Conservation (phyloP, 1,139 yeast genomes). For the Yamadazyma sp. region DNA sequence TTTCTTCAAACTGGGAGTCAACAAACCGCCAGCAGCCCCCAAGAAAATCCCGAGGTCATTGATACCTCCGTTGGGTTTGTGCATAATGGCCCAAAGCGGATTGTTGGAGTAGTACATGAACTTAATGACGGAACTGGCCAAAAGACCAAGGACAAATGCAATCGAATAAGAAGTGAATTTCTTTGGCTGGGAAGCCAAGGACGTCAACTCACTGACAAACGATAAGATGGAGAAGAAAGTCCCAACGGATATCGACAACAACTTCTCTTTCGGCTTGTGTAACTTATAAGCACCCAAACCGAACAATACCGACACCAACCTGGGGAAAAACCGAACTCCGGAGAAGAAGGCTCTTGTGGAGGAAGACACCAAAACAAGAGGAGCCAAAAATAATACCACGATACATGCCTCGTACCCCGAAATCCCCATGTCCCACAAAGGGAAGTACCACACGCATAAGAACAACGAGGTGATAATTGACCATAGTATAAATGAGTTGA, state of each 20-base stretch:
- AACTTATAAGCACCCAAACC: slow-evolving; percentile 79
- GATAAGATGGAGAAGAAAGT: slow-evolving; percentile 63
- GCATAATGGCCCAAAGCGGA: slow-evolving; percentile 96
- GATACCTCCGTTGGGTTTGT: slow-evolving; percentile 81
- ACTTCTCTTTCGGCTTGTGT: slow-evolving; percentile 65
- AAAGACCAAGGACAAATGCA: slow-evolving; percentile 70
- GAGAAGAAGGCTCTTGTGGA: slow-evolving; percentile 44
- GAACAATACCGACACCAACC: slow-evolving; percentile 57
- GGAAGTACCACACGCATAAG: slow-evolving; percentile 93
- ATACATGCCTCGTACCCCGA: slow-evolving; percentile 88
- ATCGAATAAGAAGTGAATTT: slow-evolving; percentile 54
- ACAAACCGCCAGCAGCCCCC: slow-evolving; percentile 64
- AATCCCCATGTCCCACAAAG: slow-evolving; percentile 96
- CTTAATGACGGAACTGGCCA: slow-evolving; percentile 72
- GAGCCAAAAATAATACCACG: slow-evolving; percentile 52
- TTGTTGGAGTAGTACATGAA: slow-evolving; percentile 79
- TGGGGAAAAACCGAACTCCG: slow-evolving; percentile 44
- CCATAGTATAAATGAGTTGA: slow-evolving; percentile 80
- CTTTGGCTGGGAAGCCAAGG: slow-evolving; percentile 40
- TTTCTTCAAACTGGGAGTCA: slow-evolving; percentile 37
- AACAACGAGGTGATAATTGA: slow-evolving; percentile 77
- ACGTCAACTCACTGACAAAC: slow-evolving; percentile 55
- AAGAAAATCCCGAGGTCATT: slow-evolving; percentile 69
- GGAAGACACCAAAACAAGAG: slow-evolving; percentile 57
- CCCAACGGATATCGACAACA: slow-evolving; percentile 68